Conservation (phyloP, 352 stramenopile genomes). For the Phytophthora meadii region DNA sequence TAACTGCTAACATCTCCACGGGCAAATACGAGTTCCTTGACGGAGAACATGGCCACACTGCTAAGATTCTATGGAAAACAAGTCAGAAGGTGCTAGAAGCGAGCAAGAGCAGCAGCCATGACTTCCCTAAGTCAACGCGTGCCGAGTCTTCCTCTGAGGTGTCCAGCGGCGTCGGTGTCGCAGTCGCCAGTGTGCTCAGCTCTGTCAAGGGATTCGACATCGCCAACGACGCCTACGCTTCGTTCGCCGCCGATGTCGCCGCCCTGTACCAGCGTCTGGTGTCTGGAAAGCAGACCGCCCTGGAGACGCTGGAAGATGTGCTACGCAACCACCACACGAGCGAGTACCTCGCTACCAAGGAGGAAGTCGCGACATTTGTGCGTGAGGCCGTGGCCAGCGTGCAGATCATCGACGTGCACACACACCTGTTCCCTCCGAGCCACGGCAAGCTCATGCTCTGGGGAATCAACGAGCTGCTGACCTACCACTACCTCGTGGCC, state of each 20-base stretch:
- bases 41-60: conserved; percentile 34
- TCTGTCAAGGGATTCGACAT: conserved; percentile 49
- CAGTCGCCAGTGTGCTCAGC: conserved; percentile 46
- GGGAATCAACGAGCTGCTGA: conserved; percentile 94
- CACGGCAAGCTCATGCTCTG: conserved; percentile 92
- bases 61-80: conserved; percentile 27
- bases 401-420: conserved; percentile 81
- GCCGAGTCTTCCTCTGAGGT: conserved; percentile 36
- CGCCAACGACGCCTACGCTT: conserved; percentile 47
- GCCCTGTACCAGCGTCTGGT: conserved; percentile 65
- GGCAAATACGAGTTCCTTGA: conserved; percentile 68
- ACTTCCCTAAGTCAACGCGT: conserved; percentile 36
- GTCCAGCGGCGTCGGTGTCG: conserved; percentile 41
- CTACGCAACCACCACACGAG: conserved; percentile 47
- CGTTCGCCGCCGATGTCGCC: conserved; percentile 58
- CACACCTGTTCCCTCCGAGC: conserved; percentile 92
- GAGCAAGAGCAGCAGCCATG: conserved; percentile 49
- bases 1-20: conserved; percentile 50
- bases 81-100: conserved; percentile 37
- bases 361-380: conserved; percentile 40
- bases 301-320: conserved; percentile 47
- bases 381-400: conserved; percentile 47
- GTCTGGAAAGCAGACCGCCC: conserved; percentile 39
- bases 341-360: conserved; percentile 47
- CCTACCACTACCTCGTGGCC: conserved; percentile 95